phyloP scores from a whole-genome alignment of 768 basidiomycete genomes.

The Pholiota molesta region DNA sequence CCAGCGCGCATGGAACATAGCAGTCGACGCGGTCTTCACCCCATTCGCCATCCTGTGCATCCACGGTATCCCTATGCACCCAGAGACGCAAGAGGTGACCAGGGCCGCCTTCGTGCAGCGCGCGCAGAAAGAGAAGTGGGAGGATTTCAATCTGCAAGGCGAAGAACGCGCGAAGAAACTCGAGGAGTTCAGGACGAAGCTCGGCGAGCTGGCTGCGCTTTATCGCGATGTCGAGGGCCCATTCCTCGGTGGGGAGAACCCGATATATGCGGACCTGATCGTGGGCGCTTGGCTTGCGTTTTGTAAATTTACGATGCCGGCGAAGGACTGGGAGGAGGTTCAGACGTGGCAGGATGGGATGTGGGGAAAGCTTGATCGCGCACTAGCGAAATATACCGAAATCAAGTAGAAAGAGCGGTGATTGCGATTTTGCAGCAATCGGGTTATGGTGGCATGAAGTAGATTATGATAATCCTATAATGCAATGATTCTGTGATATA shows the following conservation, averaged over 20 bases:
- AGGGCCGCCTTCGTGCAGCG: background rate
- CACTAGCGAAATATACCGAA: background rate
- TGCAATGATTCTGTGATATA: no score
- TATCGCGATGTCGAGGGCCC: background rate
- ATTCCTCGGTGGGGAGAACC: background rate
- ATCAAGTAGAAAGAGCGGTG: no score
- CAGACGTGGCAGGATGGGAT: background rate
- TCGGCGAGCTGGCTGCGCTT: background rate
- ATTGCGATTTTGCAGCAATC: no score
- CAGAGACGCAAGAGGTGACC: background rate
- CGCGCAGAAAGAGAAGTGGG: background rate
- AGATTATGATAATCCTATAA: no score
- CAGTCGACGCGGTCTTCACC: background rate
- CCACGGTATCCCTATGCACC: background rate
- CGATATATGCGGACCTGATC: background rate
- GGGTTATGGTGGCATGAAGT: no score
- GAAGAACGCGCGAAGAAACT: no score
- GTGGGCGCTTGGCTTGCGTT: background rate
- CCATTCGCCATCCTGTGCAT: background rate
- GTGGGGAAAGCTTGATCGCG: background rate
- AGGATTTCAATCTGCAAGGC: background rate
- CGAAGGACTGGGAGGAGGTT: background rate
- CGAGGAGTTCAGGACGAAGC: no score
- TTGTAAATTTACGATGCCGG: background rate
- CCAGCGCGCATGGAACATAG: slow-evolving; percentile 9